phyloP scores from a whole-genome alignment of 805 yeast species.

The Saccharomycopsis babjevae region DNA sequence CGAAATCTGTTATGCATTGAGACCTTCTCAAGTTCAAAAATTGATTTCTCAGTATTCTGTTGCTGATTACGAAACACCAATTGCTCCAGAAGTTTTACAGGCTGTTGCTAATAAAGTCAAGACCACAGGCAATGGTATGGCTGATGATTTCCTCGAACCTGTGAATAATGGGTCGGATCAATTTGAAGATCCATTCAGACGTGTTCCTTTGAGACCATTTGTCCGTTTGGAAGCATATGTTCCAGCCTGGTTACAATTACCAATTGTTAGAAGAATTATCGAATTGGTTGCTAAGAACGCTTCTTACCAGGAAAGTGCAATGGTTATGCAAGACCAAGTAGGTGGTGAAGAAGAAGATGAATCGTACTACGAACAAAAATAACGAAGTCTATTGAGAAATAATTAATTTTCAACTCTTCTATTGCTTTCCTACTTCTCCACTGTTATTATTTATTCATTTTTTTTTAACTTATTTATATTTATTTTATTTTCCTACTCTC shows the following conservation, averaged over 20 bases:
- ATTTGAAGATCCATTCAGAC: conserved; percentile 76
- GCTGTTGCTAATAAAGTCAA: conserved; percentile 75
- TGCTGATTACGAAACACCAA: conserved; percentile 92
- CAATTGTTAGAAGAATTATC: conserved; percentile 77
- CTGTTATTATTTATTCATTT: background rate
- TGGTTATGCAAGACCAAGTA: conserved; percentile 8
- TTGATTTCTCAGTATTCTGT: conserved; percentile 78
- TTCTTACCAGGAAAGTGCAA: conserved; percentile 44
- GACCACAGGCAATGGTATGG: conserved; percentile 32
- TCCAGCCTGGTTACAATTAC: conserved; percentile 88
- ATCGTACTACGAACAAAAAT: conserved; percentile 11
- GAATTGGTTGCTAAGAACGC: conserved; percentile 83
- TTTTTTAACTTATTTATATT: background rate
- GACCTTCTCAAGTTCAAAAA: conserved; percentile 93
- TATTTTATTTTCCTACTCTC: background rate
- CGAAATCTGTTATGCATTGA: conserved; percentile 89
- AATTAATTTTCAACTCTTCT: background rate
- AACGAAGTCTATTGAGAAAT: background rate
- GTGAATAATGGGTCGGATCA: conserved; percentile 56
- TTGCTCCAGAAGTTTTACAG: conserved; percentile 69
- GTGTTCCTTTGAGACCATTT: conserved; percentile 65
- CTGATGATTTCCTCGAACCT: conserved; percentile 56
- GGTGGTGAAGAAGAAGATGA: conserved; percentile 11
- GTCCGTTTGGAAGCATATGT: conserved; percentile 80
- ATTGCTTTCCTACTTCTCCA: background rate